Percentiles rank a stretch among this genome's conserved stretches.
Evolutionary conservation across 768 basidiomycete genomes (phyloP).

Genomic region (Rhizopogon roseolus): DNA sequence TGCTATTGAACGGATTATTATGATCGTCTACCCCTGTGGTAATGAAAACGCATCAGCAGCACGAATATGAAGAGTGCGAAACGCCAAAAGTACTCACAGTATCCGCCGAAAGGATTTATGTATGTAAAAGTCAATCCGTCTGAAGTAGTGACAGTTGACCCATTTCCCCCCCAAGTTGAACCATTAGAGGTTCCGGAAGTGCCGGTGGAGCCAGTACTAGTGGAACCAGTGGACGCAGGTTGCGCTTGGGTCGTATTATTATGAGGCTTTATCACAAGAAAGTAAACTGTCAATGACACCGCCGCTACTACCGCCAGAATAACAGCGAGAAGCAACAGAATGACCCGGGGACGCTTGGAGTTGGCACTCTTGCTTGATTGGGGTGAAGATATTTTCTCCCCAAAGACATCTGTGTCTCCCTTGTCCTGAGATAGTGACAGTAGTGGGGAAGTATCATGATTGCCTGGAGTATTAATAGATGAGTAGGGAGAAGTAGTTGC

Average conservation of each 20-base stretch:
- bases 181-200: neutral
- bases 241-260: neutral
- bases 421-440: neutral
- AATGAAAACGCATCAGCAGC: neutral
- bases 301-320: neutral
- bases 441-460: neutral
- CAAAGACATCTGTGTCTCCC: neutral
- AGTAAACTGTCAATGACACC: neutral
- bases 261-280: neutral
- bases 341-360: neutral
- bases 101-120: constrained; percentile 71
- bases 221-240: neutral
- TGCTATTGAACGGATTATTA: constrained; percentile 69
- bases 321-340: neutral
- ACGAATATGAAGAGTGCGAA: neutral
- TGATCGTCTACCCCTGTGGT: constrained; percentile 59
- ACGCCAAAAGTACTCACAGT: constrained; percentile 41
- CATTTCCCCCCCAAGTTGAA: constrained; percentile 38
- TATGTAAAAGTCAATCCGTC: constrained; percentile 77
- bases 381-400: neutral
- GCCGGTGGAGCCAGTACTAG: neutral
- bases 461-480: neutral
- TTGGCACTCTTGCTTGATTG: too few species aligned
- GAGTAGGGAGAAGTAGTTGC: neutral
- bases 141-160: constrained; percentile 56